These are phyloP conservation scores for Selaginella moellendorffii DNA, from an alignment of 75 land plant genomes.

Conservation along the genomic window DNA sequence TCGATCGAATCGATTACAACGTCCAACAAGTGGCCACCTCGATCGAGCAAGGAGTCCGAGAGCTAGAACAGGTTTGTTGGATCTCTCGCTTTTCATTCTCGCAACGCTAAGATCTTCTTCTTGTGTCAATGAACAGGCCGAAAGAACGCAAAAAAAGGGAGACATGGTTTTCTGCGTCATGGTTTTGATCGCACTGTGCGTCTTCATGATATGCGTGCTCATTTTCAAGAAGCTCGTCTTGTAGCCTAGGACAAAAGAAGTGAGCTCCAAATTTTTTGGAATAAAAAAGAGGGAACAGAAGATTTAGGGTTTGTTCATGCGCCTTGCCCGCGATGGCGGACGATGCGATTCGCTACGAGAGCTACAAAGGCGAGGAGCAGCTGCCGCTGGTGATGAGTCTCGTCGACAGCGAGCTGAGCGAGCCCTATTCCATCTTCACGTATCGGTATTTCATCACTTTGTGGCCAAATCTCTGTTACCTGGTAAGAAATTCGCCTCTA, in stretches of 20 bases:
- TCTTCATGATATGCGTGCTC: slow-evolving; percentile 72
- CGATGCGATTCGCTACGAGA: slow-evolving; percentile 46
- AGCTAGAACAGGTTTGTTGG: slow-evolving; percentile 60
- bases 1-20: slow-evolving; percentile 97
- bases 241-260: too few species aligned
- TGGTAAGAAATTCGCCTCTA: too few species aligned
- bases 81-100: neutral
- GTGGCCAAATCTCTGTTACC: slow-evolving; percentile 91
- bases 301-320: neutral
- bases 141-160: slow-evolving; percentile 76
- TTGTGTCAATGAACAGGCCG: slow-evolving; percentile 51
- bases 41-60: slow-evolving; percentile 78
- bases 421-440: slow-evolving; percentile 98
- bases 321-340: too few species aligned
- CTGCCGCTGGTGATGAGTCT: slow-evolving; percentile 71
- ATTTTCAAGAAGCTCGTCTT: slow-evolving; percentile 58
- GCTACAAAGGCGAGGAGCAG: slow-evolving; percentile 92
- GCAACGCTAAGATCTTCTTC: neutral
- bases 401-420: slow-evolving; percentile 90
- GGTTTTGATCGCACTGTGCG: slow-evolving; percentile 69
- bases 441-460: slow-evolving; percentile 91
- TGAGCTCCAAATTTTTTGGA: neutral
- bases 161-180: slow-evolving; percentile 92
- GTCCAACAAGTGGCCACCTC: slow-evolving; percentile 80
- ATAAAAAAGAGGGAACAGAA: neutral